phyloP scores from a whole-genome alignment of 1,139 yeast genomes.

The Kluyveromyces marxianus region DNA sequence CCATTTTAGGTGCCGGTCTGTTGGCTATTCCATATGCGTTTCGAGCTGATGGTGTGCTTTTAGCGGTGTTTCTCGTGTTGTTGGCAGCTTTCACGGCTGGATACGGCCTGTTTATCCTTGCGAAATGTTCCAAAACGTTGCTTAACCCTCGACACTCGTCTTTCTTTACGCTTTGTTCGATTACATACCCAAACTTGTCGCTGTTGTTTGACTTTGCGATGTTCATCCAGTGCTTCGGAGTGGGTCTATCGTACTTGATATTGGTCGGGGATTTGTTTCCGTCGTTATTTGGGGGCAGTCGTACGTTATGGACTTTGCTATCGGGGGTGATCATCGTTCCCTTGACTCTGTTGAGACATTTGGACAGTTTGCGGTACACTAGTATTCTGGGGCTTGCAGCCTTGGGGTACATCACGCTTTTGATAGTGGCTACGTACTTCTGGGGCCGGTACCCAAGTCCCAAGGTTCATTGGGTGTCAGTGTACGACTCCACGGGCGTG shows the following conservation, averaged over 20 bases:
- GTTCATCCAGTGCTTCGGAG: conserved; percentile 89
- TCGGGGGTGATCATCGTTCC: conserved; percentile 66
- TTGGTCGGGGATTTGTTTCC: conserved; percentile 91
- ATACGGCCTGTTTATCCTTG: conserved; percentile 72
- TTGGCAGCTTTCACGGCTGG: conserved; percentile 76
- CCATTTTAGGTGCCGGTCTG: conserved; percentile 85
- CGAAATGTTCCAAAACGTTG: conserved; percentile 55
- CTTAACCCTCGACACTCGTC: conserved; percentile 72
- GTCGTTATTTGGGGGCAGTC: conserved; percentile 36
- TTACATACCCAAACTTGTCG: conserved; percentile 78
- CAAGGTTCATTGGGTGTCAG: conserved; percentile 41
- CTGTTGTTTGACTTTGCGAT: conserved; percentile 82
- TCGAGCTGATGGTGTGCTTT: conserved; percentile 69
- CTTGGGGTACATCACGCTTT: conserved; percentile 67
- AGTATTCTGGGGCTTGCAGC: conserved; percentile 78
- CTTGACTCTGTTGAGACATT: conserved; percentile 58
- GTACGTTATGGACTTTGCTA: conserved; percentile 57
- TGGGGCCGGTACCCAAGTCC: conserved; percentile 32
- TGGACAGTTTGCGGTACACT: conserved; percentile 83
- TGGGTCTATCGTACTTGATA: conserved; percentile 79
- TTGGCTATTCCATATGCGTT: conserved; percentile 90
- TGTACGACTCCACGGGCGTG: conserved; percentile 53
- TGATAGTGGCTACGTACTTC: conserved; percentile 53
- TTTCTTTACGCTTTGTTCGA: conserved; percentile 74
- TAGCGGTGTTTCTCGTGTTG: conserved; percentile 58